These are phyloP conservation scores for Allium cepa DNA, from an alignment of 106 monocot species.

Conservation along the genomic window DNA sequence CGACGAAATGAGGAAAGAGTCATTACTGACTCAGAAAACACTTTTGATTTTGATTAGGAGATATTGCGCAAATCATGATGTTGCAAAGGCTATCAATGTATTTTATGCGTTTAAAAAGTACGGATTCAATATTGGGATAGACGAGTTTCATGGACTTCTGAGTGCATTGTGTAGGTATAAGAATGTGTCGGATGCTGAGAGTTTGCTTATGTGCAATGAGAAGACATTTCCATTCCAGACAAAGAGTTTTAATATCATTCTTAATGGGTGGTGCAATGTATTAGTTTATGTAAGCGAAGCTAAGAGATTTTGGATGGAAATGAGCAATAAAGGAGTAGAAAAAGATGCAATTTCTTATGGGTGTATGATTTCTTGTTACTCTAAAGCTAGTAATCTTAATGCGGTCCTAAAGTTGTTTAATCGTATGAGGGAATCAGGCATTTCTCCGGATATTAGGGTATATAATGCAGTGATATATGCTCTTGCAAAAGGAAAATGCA, in stretches of 20 bases:
- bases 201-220: constrained; percentile 64
- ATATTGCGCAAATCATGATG: constrained; percentile 63
- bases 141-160: constrained; percentile 78
- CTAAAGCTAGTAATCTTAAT: constrained; percentile 67
- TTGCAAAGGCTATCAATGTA: constrained; percentile 54
- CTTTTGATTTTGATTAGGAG: constrained; percentile 64
- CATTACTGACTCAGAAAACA: constrained; percentile 39
- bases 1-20: constrained; percentile 43
- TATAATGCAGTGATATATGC: constrained; percentile 83
- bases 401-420: constrained; percentile 72
- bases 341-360: constrained; percentile 70
- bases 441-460: constrained; percentile 66
- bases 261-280: constrained; percentile 92
- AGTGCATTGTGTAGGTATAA: constrained; percentile 81
- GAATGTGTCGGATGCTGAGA: constrained; percentile 83
- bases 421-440: constrained; percentile 47
- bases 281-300: constrained; percentile 47
- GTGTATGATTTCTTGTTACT: constrained; percentile 84
- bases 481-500: constrained; percentile 51
- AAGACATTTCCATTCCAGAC: constrained; percentile 54
- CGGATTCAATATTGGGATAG: constrained; percentile 42
- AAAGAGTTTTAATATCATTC: constrained; percentile 95
- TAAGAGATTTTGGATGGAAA: constrained; percentile 79
- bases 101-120: constrained; percentile 58
- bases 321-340: constrained; percentile 41